phyloP scores from a whole-genome alignment of 805 yeast genomes.

The Ogataea naganishii region DNA sequence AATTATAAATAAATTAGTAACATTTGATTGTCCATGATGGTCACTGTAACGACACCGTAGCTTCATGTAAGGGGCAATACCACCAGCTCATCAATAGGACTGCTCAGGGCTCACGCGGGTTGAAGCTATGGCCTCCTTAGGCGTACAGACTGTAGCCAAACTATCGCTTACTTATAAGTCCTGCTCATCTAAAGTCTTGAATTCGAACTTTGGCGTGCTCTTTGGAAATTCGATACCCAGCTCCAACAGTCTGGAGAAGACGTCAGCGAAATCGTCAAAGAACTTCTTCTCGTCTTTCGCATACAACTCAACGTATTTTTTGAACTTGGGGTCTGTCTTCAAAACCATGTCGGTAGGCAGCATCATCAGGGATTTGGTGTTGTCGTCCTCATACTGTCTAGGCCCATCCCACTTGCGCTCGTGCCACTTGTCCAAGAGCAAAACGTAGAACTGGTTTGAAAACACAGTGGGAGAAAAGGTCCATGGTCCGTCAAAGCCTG shows the following conservation, averaged over 20 bases:
- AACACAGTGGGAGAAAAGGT: conserved; percentile 71
- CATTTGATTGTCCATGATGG: no score
- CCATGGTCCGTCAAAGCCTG: conserved; percentile 90
- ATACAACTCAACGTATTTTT: conserved; percentile 36
- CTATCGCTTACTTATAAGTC: conserved; percentile 24
- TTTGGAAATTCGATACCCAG: conserved; percentile 64
- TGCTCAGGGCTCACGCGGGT: no score
- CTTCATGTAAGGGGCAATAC: no score
- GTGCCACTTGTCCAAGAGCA: conserved; percentile 50
- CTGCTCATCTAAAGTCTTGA: conserved; percentile 69
- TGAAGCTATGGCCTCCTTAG: no score
- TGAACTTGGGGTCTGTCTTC: conserved; percentile 35
- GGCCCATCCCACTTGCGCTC: conserved; percentile 51
- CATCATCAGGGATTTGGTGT: conserved; percentile 48
- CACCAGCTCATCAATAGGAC: no score
- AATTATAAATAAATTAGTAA: not conserved
- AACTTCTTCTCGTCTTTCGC: conserved; percentile 41
- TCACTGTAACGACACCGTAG: no score
- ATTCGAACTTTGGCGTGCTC: conserved; percentile 32
- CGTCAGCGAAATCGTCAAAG: conserved; percentile 39
- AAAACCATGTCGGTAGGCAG: conserved; percentile 50
- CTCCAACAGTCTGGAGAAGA: conserved; percentile 47
- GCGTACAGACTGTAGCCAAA: no score
- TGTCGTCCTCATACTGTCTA: conserved; percentile 54
- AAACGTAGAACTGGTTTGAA: conserved; percentile 63